Conservation (phyloP, 495 filamentous ascomycete species). For the Glonium stellatum region DNA sequence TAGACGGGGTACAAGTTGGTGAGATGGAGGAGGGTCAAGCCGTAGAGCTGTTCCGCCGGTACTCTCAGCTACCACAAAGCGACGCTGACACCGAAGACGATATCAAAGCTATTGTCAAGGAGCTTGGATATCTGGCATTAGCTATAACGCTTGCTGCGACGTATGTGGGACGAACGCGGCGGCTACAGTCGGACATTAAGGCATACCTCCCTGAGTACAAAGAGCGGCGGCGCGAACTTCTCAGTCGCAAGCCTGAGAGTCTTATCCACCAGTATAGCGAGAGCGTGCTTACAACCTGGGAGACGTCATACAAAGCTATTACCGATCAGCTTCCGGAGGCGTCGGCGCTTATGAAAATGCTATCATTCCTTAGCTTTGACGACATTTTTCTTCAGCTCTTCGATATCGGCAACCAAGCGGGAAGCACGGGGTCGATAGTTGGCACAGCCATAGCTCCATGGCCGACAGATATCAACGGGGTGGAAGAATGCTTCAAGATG, state of each 20-base stretch:
- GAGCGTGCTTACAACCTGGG: slow-evolving; percentile 24
- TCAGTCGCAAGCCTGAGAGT: slow-evolving; percentile 2
- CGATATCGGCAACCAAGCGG: not conserved
- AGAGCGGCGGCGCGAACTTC: slow-evolving; percentile 3
- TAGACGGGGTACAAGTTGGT: slow-evolving; percentile 12
- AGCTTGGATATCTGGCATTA: slow-evolving; percentile 18
- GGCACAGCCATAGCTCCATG: not conserved
- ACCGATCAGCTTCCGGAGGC: slow-evolving; percentile 4
- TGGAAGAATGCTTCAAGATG: slow-evolving; percentile 8
- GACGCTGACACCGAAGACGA: not conserved
- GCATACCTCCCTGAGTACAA: slow-evolving; percentile 12
- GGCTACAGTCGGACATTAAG: slow-evolving; percentile 3
- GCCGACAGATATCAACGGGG: not conserved
- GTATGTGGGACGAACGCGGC: slow-evolving; percentile 8
- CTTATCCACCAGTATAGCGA: slow-evolving; percentile 22
- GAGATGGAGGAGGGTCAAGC: slow-evolving; percentile 10
- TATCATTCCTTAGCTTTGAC: slow-evolving; percentile 11
- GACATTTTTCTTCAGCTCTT: slow-evolving; percentile 13
- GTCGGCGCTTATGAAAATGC: slow-evolving; percentile 1
- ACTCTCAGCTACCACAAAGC: not conserved
- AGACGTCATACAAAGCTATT: slow-evolving; percentile 14
- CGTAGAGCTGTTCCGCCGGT: not conserved
- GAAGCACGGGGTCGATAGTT: no score
- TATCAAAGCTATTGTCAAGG: slow-evolving; percentile 12
- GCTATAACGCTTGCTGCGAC: slow-evolving; percentile 13